phyloP scores from a whole-genome alignment of 169 alveolate species.

The Plasmodium coatneyi region DNA sequence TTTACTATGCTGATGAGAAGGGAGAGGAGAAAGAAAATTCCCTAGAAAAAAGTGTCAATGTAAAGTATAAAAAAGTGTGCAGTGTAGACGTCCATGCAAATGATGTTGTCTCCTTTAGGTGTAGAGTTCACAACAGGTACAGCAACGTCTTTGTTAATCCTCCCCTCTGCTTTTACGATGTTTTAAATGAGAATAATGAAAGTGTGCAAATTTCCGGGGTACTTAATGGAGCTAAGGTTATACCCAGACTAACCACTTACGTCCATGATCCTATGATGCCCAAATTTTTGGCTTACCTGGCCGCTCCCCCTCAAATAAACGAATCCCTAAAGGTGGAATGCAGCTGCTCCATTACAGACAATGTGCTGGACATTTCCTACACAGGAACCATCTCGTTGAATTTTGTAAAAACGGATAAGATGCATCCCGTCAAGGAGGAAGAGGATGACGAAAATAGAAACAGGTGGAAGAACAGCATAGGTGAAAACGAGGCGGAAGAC shows the following conservation, averaged over 20 bases:
- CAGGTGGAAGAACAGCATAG: not conserved
- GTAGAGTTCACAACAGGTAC: not conserved
- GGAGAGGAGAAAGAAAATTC: not conserved
- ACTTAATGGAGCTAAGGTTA: conserved; percentile 25
- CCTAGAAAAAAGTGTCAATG: not conserved
- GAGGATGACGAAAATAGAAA: not conserved
- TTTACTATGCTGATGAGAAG: conserved; percentile 2
- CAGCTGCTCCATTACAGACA: conserved; percentile 5
- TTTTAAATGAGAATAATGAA: conserved; percentile 11
- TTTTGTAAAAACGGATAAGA: not conserved
- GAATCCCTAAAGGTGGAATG: conserved; percentile 6
- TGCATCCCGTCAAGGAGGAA: not conserved
- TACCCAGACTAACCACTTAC: conserved; percentile 3
- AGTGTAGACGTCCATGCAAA: conserved; percentile 1
- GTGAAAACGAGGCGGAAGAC: not conserved
- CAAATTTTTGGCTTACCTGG: not conserved
- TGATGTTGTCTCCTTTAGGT: not conserved
- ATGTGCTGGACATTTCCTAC: not conserved
- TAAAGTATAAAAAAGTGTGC: conserved; percentile 3
- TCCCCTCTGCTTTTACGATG: conserved; percentile 9
- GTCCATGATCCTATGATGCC: not conserved
- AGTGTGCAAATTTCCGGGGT: not conserved
- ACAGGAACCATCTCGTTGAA: conserved; percentile 10
- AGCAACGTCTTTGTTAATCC: conserved; percentile 15
- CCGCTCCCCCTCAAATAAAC: conserved; percentile 1